Evolutionary conservation across 306 rosid species (phyloP).

Genomic region (Hippophae gyantsensis): DNA sequence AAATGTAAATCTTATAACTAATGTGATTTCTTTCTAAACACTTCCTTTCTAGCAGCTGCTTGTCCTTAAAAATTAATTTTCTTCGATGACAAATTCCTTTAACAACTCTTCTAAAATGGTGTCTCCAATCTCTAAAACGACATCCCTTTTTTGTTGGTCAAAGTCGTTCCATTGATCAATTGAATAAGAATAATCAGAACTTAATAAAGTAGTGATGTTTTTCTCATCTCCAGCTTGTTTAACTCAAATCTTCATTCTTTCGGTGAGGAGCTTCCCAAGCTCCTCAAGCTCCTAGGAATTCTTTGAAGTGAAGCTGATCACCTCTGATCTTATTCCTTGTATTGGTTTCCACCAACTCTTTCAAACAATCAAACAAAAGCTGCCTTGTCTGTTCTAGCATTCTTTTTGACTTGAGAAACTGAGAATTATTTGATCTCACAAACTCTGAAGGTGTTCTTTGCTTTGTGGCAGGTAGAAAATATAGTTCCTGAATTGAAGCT

Average conservation of each 20-base stretch:
- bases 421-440: conserved; percentile 22
- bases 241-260: conserved; percentile 32
- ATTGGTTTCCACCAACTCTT: conserved; percentile 36
- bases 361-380: conserved; percentile 57
- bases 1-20: neutral
- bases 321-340: conserved; percentile 18
- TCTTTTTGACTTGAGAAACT: conserved; percentile 38
- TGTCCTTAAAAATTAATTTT: conserved; percentile 15
- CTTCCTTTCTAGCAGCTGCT: neutral
- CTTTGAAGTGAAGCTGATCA: neutral
- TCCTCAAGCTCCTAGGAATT: conserved; percentile 35
- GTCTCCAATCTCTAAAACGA: conserved; percentile 46
- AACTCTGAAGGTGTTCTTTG: conserved; percentile 21
- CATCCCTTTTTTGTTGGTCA: conserved; percentile 30
- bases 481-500: conserved; percentile 45
- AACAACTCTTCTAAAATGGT: conserved; percentile 41
- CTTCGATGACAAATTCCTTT: conserved; percentile 33
- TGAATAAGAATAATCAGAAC: conserved; percentile 33
- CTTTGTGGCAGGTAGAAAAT: conserved; percentile 29
- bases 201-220: conserved; percentile 18
- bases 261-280: conserved; percentile 36
- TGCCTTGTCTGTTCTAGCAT: conserved; percentile 46
- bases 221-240: conserved; percentile 24
- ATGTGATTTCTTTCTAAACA: neutral
- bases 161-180: conserved; percentile 41